A percentile compares a stretch with the other conserved stretches of the same genome.
Evolutionary conservation across 768 basidiomycete species (phyloP).

Genomic region (Agaricus blazei): DNA sequence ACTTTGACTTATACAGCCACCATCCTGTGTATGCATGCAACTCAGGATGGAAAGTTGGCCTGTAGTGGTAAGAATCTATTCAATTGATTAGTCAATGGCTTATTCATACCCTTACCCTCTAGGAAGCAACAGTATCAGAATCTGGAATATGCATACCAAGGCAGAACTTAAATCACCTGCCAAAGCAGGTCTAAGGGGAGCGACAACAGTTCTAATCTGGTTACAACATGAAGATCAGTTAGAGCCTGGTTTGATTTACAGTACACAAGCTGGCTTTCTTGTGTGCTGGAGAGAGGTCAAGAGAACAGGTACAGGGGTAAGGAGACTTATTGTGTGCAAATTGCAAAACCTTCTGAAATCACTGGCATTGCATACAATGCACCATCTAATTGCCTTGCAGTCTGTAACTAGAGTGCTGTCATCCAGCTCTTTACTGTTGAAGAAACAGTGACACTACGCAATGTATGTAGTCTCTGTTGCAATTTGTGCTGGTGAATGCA

Average conservation of each 20-base stretch:
- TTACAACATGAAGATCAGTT: neutral
- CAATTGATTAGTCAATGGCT: too few species aligned
- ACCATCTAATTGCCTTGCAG: neutral
- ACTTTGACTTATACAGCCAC: neutral
- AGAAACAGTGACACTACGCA: neutral
- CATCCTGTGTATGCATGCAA: neutral
- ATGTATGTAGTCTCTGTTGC: too few species aligned
- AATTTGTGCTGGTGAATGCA: too few species aligned
- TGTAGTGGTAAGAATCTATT: neutral
- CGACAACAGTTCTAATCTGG: neutral
- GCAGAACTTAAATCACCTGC: too few species aligned
- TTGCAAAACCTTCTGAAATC: neutral
- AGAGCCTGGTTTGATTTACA: neutral
- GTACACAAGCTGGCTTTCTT: neutral
- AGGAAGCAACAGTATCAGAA: too few species aligned
- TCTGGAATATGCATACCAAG: too few species aligned
- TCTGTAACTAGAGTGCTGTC: neutral
- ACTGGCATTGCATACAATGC: neutral
- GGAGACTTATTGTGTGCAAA: neutral
- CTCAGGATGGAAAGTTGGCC: neutral
- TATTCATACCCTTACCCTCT: too few species aligned
- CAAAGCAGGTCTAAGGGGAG: too few species aligned
- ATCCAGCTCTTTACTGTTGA: neutral
- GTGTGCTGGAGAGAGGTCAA: neutral
- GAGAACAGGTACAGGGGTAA: neutral